Percentiles rank a stretch among this genome's conserved stretches.
Conservation (phyloP, 306 rosid genomes). For the Quercus parvula region DNA sequence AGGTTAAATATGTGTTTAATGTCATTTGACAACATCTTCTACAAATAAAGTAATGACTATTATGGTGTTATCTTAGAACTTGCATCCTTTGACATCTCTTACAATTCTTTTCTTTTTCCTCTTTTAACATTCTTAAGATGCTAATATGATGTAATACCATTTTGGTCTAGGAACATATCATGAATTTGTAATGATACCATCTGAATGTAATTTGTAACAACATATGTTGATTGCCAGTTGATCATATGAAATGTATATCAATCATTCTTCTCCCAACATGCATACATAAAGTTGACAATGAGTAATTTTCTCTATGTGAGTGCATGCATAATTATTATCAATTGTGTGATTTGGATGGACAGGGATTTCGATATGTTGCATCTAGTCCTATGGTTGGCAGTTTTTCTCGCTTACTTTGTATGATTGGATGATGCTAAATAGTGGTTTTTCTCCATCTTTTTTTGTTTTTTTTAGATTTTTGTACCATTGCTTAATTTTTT, state of each 20-base stretch:
- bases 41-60: slow-evolving; percentile 14
- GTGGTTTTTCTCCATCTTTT: too few relatives aligned
- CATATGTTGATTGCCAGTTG: slow-evolving; percentile 10
- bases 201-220: background rate
- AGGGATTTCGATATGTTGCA: slow-evolving; percentile 89
- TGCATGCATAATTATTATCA: background rate
- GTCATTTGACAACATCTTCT: background rate
- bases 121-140: background rate
- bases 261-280: background rate
- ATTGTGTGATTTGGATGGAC: slow-evolving; percentile 29
- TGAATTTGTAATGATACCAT: background rate
- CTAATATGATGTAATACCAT: slow-evolving; percentile 15
- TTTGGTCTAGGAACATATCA: background rate
- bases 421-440: too few relatives aligned
- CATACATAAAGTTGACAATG: background rate
- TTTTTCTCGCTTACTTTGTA: too few relatives aligned
- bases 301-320: background rate
- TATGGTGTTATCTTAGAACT: slow-evolving; percentile 14
- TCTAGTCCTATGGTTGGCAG: slow-evolving; percentile 83
- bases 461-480: too few relatives aligned
- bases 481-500: background rate
- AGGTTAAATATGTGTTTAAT: background rate
- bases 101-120: background rate
- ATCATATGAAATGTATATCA: slow-evolving; percentile 14
- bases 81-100: background rate